phyloP scores from a whole-genome alignment of 164 flowering plant genomes.

The Cinnamomum chago region DNA sequence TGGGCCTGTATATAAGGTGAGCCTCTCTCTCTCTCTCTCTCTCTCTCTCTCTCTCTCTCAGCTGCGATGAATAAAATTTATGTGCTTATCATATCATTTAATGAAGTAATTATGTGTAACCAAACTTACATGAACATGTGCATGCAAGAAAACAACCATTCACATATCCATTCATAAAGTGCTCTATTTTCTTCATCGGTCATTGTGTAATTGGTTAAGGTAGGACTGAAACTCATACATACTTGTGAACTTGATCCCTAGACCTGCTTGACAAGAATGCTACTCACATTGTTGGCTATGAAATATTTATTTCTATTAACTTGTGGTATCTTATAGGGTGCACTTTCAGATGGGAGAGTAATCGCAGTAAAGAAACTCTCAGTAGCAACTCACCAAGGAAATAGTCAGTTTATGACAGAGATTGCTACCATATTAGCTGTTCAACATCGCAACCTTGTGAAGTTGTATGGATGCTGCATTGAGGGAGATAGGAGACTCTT shows the following conservation, averaged over 20 bases:
- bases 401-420: slow-evolving; percentile 8
- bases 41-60: slow-evolving; percentile 25
- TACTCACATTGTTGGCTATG: too few species aligned
- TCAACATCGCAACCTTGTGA: slow-evolving; percentile 13
- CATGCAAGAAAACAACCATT: not conserved
- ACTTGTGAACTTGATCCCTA: too few species aligned
- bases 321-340: slow-evolving; percentile 2
- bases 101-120: not conserved
- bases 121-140: not conserved
- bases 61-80: not conserved
- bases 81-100: not conserved
- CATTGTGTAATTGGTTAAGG: too few species aligned
- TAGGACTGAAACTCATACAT: too few species aligned
- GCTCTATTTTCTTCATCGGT: not conserved
- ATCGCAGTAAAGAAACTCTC: slow-evolving; percentile 13
- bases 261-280: too few species aligned
- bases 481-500: slow-evolving; percentile 8
- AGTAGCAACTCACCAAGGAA: slow-evolving; percentile 8
- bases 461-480: slow-evolving; percentile 10
- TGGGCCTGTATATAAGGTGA: slow-evolving; percentile 82
- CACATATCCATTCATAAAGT: not conserved
- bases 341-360: slow-evolving; percentile 8
- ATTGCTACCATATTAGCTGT: slow-evolving; percentile 11
- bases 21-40: slow-evolving; percentile 41
- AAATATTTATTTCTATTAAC: not conserved